These are phyloP conservation scores for Globisporangium barbulae DNA, from an alignment of 352 stramenopile species.

Conservation along the genomic window DNA sequence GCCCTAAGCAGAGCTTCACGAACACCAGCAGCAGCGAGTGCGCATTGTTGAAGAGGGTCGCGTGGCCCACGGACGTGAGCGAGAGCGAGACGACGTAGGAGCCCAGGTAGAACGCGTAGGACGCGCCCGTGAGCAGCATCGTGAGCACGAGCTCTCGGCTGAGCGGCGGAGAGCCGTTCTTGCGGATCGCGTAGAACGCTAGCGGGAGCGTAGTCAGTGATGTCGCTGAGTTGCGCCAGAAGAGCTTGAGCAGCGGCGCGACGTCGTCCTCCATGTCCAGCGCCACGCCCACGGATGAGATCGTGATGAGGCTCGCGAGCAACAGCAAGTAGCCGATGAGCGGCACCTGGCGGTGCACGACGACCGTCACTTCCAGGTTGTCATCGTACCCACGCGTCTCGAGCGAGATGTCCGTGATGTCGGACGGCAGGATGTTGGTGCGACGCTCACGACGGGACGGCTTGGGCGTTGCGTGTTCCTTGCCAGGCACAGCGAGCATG, in stretches of 20 bases:
- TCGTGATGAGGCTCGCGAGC: slow-evolving; percentile 62
- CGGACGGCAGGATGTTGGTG: slow-evolving; percentile 49
- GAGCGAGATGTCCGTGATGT: slow-evolving; percentile 71
- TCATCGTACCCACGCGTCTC: slow-evolving; percentile 69
- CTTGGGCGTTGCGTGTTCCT: slow-evolving; percentile 25
- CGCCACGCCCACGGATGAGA: slow-evolving; percentile 74
- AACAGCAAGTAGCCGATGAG: slow-evolving; percentile 71
- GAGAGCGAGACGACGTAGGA: slow-evolving; percentile 67
- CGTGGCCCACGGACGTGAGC: slow-evolving; percentile 75
- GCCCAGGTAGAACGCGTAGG: slow-evolving; percentile 73
- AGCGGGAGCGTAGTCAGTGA: slow-evolving; percentile 53
- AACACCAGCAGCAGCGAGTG: slow-evolving; percentile 80
- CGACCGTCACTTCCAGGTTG: slow-evolving; percentile 66
- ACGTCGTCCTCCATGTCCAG: slow-evolving; percentile 62
- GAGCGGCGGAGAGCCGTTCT: slow-evolving; percentile 26
- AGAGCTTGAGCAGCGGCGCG: slow-evolving; percentile 76
- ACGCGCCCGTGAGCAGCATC: slow-evolving; percentile 45
- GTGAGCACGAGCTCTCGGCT: slow-evolving; percentile 32
- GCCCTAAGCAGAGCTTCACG: slow-evolving; percentile 55
- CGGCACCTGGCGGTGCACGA: slow-evolving; percentile 61
- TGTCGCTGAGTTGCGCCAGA: slow-evolving; percentile 81
- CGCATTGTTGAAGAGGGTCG: slow-evolving; percentile 81
- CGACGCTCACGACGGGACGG: slow-evolving; percentile 19
- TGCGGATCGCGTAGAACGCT: slow-evolving; percentile 34
- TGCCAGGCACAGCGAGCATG: slow-evolving; percentile 66